These are phyloP conservation scores for Schizochytrium sp. DNA, from an alignment of 108 stramenopile genomes.

Conservation along the genomic window DNA sequence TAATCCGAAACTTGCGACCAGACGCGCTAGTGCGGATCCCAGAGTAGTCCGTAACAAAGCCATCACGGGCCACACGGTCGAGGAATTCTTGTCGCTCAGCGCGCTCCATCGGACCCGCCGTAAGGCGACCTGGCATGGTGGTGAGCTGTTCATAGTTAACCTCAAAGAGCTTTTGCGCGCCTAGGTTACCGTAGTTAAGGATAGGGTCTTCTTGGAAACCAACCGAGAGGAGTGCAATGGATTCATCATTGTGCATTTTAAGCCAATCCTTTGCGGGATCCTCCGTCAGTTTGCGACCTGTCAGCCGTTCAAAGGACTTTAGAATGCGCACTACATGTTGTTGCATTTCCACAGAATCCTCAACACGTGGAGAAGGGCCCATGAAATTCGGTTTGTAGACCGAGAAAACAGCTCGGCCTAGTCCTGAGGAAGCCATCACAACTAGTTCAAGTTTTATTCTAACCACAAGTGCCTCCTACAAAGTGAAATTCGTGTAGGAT, in stretches of 20 bases:
- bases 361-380: neutral
- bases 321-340: neutral
- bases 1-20: neutral
- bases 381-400: neutral
- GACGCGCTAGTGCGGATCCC: constrained; percentile 25
- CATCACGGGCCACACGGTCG: neutral
- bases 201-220: neutral
- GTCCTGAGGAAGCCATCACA: too few species aligned
- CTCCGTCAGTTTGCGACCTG: neutral
- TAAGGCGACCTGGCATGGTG: neutral
- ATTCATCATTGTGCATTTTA: neutral
- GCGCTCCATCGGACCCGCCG: constrained; percentile 34
- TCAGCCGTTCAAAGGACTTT: neutral
- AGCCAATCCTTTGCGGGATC: neutral
- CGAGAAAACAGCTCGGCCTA: neutral
- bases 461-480: too few species aligned
- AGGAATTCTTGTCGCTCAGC: constrained; percentile 35
- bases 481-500: too few species aligned
- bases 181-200: constrained; percentile 31
- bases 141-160: constrained; percentile 19
- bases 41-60: constrained; percentile 36
- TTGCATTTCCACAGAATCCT: constrained; percentile 4
- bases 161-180: constrained; percentile 42
- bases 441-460: too few species aligned
- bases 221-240: constrained; percentile 5